These are phyloP conservation scores for Zygoascus bituminiphila DNA, from an alignment of 805 yeast genomes.

Conservation along the genomic window DNA sequence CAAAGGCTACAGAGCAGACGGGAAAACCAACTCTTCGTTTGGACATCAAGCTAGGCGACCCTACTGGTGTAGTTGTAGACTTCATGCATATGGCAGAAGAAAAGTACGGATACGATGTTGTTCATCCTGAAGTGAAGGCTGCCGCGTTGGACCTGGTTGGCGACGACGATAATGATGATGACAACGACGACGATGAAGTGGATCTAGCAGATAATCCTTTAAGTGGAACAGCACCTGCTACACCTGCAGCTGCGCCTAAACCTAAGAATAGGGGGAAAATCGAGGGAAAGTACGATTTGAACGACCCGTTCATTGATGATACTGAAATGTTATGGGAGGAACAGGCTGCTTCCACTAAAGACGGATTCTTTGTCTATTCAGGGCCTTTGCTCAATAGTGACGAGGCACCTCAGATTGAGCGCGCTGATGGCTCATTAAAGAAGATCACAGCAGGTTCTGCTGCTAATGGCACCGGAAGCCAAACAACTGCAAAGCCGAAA, in stretches of 20 bases:
- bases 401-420: slow-evolving; percentile 37
- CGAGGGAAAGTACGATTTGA: slow-evolving; percentile 83
- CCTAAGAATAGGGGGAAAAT: slow-evolving; percentile 53
- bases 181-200: slow-evolving; percentile 24
- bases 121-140: slow-evolving; percentile 59
- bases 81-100: slow-evolving; percentile 70
- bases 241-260: slow-evolving; percentile 21
- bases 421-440: slow-evolving; percentile 38
- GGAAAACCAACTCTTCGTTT: slow-evolving; percentile 12
- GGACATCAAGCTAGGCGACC: slow-evolving; percentile 11
- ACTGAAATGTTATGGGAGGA: slow-evolving; percentile 89
- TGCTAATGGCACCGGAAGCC: slow-evolving; percentile 5
- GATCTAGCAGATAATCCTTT: slow-evolving; percentile 13
- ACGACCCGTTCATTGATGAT: slow-evolving; percentile 96
- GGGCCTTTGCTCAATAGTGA: slow-evolving; percentile 59
- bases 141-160: slow-evolving; percentile 43
- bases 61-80: slow-evolving; percentile 47
- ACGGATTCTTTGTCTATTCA: slow-evolving; percentile 91
- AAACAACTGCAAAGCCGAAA: slow-evolving; percentile 7
- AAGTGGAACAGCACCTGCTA: not conserved
- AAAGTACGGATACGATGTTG: slow-evolving; percentile 68
- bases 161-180: slow-evolving; percentile 40
- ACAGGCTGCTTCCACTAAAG: slow-evolving; percentile 83
- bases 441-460: slow-evolving; percentile 5
- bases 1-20: not conserved